These are phyloP conservation scores for Suillus alpinus DNA, from an alignment of 768 basidiomycete species.

Conservation along the genomic window DNA sequence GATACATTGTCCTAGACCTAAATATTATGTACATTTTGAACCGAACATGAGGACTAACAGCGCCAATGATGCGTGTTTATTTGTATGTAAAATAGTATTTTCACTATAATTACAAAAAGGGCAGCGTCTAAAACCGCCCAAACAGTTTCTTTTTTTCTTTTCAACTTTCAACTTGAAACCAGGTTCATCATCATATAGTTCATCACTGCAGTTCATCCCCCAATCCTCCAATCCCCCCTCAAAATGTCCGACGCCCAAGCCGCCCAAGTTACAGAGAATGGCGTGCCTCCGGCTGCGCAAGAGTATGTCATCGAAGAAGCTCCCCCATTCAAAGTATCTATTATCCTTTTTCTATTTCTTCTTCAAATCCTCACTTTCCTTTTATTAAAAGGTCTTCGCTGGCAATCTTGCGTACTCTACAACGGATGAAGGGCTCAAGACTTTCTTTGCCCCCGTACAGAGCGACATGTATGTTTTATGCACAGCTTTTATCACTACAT, in stretches of 20 bases:
- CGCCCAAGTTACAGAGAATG: conserved; percentile 79
- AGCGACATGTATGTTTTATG: conserved; percentile 76
- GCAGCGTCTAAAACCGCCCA: conserved; percentile 18
- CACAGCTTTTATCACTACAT: not conserved
- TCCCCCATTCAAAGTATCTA: conserved; percentile 72
- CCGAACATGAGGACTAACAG: not conserved
- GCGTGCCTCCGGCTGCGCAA: conserved; percentile 79
- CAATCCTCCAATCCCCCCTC: conserved; percentile 54
- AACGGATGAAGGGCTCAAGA: conserved; percentile 91
- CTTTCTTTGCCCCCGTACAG: conserved; percentile 87
- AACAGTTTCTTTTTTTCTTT: conserved; percentile 51
- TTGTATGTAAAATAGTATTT: conserved; percentile 21
- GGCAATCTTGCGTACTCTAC: conserved; percentile 95
- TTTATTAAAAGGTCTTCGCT: conserved; percentile 71
- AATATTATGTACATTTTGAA: not conserved
- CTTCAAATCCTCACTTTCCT: conserved; percentile 16
- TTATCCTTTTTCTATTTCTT: conserved; percentile 9
- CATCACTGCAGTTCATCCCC: conserved; percentile 51
- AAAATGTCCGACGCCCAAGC: conserved; percentile 90
- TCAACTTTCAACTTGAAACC: conserved; percentile 83
- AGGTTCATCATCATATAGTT: conserved; percentile 77
- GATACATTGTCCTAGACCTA: not conserved
- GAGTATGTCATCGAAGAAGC: conserved; percentile 64
- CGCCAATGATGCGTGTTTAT: conserved; percentile 15
- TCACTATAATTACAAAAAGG: conserved; percentile 36